Base-by-base conservation (phyloP, 192 early-diverging fungal genomes). In the Diversispora eburnea region DNA sequence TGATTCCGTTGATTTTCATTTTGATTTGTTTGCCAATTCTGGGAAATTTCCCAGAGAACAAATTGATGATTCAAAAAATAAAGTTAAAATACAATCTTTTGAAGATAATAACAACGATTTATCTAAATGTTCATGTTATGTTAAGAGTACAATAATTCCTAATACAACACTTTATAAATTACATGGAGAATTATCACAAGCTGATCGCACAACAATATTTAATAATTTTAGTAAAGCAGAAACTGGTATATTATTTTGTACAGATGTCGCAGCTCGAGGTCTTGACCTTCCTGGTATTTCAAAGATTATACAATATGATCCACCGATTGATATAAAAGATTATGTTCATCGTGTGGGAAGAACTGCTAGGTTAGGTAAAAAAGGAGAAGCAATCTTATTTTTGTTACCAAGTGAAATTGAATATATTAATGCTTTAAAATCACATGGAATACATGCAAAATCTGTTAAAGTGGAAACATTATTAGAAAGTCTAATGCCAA, bases 291-390 rank as follows among this genome's bases (percentile, higher is more conserved):
- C 96, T 25, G 91, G 98, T 78, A 93, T 98, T 22, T 85, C 88
- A 33, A 86, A 85, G 57, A 94, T 99, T 77, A 84, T 99, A 54
- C 98, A 99, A 80, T 98, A 95, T 73, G 98, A 99, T 78, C 91
- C 95, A 49, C 98, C 98, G 9, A 83, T 90, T n/a, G 95, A 96
- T 78, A 82, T 94, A 10, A 88, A 90, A 43, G 95, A 97, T 61
- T 99, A 99, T 79, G 92, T 98, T 47, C 98, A 99, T 84, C 91
- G 98, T 70, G 91, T 95, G 17, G 98, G 98, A 42, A 90, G 98
- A 46, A 99, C 98, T 19, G 98, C 98, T 22, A 92, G 98, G 73
- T 78, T 98, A 8, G 98, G 98, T 51, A 86, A 91, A 54, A 85
- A 88, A 39, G 98, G 98, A 70, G 85, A 89, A 64, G 95, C 98